These are phyloP conservation scores for Ogataea chonburiensis DNA, from an alignment of 805 yeast genomes.

Conservation along the genomic window DNA sequence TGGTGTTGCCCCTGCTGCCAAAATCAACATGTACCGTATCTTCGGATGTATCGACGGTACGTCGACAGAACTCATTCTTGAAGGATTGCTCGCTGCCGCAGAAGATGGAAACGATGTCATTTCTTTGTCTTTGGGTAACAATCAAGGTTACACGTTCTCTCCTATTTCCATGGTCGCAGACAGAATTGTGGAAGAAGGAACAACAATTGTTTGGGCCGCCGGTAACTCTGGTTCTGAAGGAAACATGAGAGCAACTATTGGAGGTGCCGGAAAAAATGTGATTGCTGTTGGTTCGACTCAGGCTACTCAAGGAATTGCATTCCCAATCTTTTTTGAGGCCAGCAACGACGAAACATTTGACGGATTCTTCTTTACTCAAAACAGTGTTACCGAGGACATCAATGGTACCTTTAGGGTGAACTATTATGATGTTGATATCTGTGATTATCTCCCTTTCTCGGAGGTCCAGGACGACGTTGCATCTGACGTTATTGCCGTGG, in stretches of 20 bases:
- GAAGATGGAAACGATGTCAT: constrained; percentile 16
- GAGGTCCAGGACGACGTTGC: too few species aligned
- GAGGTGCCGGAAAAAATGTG: constrained; percentile 9
- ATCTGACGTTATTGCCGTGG: background rate
- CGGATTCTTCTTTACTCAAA: constrained; percentile 1
- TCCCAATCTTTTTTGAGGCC: constrained; percentile 8
- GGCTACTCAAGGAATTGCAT: constrained; percentile 10
- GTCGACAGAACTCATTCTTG: constrained; percentile 17
- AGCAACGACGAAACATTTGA: constrained; percentile 3
- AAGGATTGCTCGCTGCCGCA: constrained; percentile 12
- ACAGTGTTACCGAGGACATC: background rate
- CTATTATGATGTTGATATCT: background rate
- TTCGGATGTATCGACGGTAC: constrained; percentile 22
- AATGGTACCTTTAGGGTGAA: constrained; percentile 1
- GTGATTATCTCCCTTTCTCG: background rate
- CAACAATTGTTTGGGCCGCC: constrained; percentile 20
- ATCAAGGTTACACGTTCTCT: constrained; percentile 11
- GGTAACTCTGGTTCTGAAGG: constrained; percentile 21
- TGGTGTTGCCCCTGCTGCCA: constrained; percentile 25
- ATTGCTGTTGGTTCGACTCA: constrained; percentile 16
- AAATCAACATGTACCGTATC: constrained; percentile 19
- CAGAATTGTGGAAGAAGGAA: constrained; percentile 16
- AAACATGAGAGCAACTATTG: constrained; percentile 13
- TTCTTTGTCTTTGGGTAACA: constrained; percentile 21
- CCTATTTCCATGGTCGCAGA: constrained; percentile 18